Base-by-base conservation (phyloP, 257 asterid genomes). In the Plantago major region DNA sequence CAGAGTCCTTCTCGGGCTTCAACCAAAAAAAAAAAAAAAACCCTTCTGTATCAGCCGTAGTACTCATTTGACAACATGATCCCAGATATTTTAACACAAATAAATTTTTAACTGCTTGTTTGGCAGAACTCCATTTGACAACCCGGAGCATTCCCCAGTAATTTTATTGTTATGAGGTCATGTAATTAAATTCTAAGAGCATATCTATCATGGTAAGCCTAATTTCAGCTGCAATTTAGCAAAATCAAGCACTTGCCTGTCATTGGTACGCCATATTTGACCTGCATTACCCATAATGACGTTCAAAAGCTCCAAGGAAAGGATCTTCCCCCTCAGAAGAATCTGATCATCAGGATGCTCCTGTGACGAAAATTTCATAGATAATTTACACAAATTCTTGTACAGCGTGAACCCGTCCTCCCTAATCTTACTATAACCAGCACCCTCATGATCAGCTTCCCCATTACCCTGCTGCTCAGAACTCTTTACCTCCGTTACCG, bases 351-450 rank as follows among this genome's bases (percentile, higher is more conserved):
- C 97, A 5, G 84, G 67, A 69, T 78, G 82, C 78, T 93, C 97
- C 72, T 83, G 91, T 7, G 96, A 80, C 3, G 99, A 87, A 71
- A 87, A 87, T 60, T 93, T 93, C 99, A 93, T 93, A 47, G 99
- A 93, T 68, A 93, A 74, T 66, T 93, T 93, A 87, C 99, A 89
- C 66, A 93, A 73, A 74, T 93, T 93, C 91, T 93, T 93, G 84
- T 73, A 93, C 47, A 93, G 83, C 74, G 72, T 69, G 76, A 93
- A 93, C 4, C 95, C 96, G 58, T 93, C 99, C 87, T 93, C 97
- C 67, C 88, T 78, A 64, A 89, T 83, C 82, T 81, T 80, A 81
- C 84, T 84, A 77, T 84, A 86, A 67, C 70, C 90, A 63, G 74
- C 71, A 30, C 65, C 78, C 68, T 75, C 83, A 17, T 73, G 58